Evolutionary conservation across 2,329 filamentous ascomycete species (phyloP).

Genomic region (Cordyceps tenuipes): DNA sequence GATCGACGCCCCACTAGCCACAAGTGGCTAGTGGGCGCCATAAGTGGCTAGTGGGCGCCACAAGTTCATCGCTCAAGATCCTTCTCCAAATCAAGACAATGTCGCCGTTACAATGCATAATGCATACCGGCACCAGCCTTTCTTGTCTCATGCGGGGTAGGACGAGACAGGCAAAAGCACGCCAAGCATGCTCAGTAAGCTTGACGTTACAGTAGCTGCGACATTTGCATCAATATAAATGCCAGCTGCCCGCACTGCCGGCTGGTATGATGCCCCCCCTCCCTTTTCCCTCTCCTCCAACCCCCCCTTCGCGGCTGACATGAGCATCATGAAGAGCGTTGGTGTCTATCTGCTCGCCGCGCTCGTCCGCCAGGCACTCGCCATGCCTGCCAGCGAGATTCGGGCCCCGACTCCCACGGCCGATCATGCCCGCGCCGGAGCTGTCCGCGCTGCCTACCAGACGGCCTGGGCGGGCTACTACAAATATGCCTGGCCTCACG

Average conservation of each 20-base stretch:
- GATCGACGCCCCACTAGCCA: neutral
- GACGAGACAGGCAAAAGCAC: neutral
- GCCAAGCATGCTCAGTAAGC: neutral
- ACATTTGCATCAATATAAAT: neutral
- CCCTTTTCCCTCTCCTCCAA: neutral
- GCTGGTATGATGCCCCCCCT: neutral
- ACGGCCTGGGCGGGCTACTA: constrained; percentile 67
- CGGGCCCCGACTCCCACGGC: constrained; percentile 7
- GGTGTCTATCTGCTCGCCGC: neutral
- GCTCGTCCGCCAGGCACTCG: neutral
- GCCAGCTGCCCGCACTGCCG: neutral
- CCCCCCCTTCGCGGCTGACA: neutral
- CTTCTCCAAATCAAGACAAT: neutral
- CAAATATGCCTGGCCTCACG: constrained; percentile 67
- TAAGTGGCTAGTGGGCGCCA: neutral
- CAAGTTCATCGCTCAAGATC: neutral
- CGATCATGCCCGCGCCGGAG: constrained; percentile 4
- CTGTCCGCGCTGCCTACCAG: constrained; percentile 46
- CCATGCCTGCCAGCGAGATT: constrained; percentile 1
- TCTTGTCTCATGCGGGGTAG: neutral
- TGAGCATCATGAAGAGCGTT: neutral
- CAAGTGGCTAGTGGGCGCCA: neutral
- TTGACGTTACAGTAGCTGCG: neutral
- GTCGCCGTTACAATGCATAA: neutral
- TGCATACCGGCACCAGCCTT: neutral